Evolutionary conservation across 192 early-diverging fungal genomes (phyloP).

Genomic region (Allomyces arbusculus): DNA sequence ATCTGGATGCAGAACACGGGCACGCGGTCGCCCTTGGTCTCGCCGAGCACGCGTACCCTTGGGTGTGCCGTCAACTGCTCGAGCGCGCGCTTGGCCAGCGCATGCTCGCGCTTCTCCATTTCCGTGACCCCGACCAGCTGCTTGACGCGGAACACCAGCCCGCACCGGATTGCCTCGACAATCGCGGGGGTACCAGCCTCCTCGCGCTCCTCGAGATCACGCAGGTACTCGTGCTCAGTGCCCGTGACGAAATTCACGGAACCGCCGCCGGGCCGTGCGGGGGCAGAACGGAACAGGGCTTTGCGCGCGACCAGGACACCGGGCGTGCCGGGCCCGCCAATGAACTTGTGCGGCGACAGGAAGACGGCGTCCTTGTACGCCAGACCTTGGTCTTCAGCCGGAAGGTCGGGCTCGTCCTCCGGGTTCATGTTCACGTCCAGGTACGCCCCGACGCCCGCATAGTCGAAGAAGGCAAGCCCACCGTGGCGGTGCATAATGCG

Average conservation of each 20-base stretch:
- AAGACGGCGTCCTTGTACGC: conserved; percentile 19
- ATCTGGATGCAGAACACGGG: conserved; percentile 4
- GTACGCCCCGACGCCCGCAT: conserved; percentile 5
- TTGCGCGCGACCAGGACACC: conserved; percentile 16
- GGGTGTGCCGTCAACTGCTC: background rate
- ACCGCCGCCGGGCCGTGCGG: conserved; percentile 17
- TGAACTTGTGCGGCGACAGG: conserved; percentile 21
- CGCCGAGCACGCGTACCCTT: conserved; percentile 1
- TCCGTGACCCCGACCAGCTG: conserved; percentile 3
- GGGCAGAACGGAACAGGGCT: conserved; percentile 8
- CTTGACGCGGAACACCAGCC: conserved; percentile 18
- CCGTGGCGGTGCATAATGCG: conserved; percentile 15
- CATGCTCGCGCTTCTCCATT: conserved; percentile 5
- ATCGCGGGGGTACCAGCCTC: conserved; percentile 25
- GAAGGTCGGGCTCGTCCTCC: background rate
- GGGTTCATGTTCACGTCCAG: conserved; percentile 1
- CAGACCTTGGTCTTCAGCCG: conserved; percentile 2
- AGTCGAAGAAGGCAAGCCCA: conserved; percentile 18
- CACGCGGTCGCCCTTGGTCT: background rate
- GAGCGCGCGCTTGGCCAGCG: background rate
- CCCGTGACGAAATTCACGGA: conserved; percentile 17
- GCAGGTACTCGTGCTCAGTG: conserved; percentile 9
- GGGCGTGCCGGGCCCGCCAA: conserved; percentile 18
- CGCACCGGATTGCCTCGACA: conserved; percentile 16
- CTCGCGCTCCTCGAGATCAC: conserved; percentile 9